Conservation (phyloP, 2,329 filamentous ascomycete species). For the Fusarium tjaetaba region DNA sequence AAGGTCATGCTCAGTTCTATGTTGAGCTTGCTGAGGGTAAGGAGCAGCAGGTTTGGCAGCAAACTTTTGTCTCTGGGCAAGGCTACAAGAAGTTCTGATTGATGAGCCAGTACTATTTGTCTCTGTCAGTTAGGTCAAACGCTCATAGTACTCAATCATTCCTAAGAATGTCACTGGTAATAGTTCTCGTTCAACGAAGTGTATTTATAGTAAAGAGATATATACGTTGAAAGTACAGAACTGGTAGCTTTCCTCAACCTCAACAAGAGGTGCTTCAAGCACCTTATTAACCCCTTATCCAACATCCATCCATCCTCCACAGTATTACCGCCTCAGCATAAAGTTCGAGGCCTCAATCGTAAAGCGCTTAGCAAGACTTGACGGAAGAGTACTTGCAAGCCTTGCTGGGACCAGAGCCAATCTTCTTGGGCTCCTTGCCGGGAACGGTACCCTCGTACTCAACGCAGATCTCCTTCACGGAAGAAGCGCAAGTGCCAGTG, state of each 20-base stretch:
- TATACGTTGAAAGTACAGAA: neutral
- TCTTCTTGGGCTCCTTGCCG: conserved; percentile 42
- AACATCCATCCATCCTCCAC: neutral
- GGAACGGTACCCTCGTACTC: conserved; percentile 38
- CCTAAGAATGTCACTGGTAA: rapidly evolving
- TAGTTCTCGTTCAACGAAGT: conserved; percentile 1
- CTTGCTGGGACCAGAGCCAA: conserved; percentile 32
- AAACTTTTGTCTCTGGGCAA: conserved; percentile 12
- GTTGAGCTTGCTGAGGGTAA: neutral
- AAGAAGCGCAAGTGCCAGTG: conserved; percentile 31
- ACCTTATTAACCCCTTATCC: neutral
- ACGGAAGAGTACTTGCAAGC: conserved; percentile 39
- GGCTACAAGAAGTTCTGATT: conserved; percentile 10
- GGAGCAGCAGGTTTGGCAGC: conserved; percentile 2
- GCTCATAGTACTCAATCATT: rapidly evolving
- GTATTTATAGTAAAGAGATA: conserved; percentile 7
- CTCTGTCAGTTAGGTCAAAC: rapidly evolving
- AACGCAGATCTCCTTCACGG: conserved; percentile 38
- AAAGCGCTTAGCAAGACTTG: conserved; percentile 33
- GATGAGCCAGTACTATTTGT: rapidly evolving
- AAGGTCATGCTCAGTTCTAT: conserved; percentile 5
- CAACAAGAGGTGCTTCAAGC: neutral
- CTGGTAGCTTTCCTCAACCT: neutral
- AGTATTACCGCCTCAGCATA: neutral
- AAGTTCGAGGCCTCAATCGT: too few species aligned